A percentile compares a stretch with the other conserved stretches of the same genome.
phyloP scores from a whole-genome alignment of 148 eudicot genomes.

The Rhododendron simsii region DNA sequence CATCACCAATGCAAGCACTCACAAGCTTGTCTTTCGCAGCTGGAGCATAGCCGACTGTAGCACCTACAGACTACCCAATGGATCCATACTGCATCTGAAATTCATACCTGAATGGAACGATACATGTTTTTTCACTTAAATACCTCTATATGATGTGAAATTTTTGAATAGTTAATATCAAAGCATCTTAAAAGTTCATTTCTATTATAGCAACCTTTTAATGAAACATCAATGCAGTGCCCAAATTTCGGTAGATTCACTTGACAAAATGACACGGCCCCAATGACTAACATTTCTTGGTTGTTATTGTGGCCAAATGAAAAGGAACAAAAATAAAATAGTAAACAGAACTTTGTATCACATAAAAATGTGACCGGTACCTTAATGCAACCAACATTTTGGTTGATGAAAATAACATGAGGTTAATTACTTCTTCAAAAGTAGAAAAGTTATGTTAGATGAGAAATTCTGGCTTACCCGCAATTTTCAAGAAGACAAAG shows the following conservation, averaged over 20 bases:
- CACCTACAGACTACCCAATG: constrained; percentile 80
- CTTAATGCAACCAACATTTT: neutral
- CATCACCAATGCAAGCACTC: constrained; percentile 74
- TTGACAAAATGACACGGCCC: neutral
- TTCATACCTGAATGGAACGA: constrained; percentile 43
- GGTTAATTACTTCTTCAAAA: neutral
- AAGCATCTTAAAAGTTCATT: neutral
- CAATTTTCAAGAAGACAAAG: constrained; percentile 72
- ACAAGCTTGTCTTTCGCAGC: constrained; percentile 67
- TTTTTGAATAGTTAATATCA: neutral
- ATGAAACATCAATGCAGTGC: neutral
- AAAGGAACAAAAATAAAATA: neutral
- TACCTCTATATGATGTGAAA: neutral
- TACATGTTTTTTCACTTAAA: neutral
- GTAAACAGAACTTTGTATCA: neutral
- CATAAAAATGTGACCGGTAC: neutral
- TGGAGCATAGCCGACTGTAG: constrained; percentile 79
- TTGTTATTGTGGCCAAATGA: neutral
- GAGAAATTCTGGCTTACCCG: constrained; percentile 38
- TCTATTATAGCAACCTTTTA: neutral
- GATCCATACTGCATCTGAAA: constrained; percentile 91
- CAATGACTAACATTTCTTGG: neutral
- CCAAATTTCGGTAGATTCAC: neutral
- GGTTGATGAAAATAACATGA: neutral
- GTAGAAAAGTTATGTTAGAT: neutral